Evolutionary conservation across 225 moss, liverwort and hornwort species (phyloP), one percentile per base, ranked within the genome.

Genomic region (Straminergon stramineum): DNA sequence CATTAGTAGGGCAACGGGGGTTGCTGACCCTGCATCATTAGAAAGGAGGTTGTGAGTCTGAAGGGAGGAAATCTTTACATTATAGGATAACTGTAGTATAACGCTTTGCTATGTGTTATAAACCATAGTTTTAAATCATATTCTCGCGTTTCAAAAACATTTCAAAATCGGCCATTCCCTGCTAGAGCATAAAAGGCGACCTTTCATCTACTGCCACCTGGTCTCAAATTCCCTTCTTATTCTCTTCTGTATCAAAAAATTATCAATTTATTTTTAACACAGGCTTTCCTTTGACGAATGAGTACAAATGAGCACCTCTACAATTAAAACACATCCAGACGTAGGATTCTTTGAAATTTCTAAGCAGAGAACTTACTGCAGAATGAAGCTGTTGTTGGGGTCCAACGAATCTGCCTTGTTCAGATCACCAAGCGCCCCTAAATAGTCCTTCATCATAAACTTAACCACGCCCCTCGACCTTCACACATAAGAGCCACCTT

Each of bases 301-400:
- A 28, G 18, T 80, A 41, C 67, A 84, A 53, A 67, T 53, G 67
- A 37, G 53, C n/a, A 53, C 52, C 27, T 26, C 53, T 27, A n/a
- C 27, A 53, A 12, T 34, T 19, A 84, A 11, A 66, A 51, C 27
- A 79, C 10, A n/a, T 67, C 67, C 9, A 67, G 13, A 67, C 43
- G 85, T 24, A 62, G 52, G 43, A 73, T 62, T 23, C 61, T 57
- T 75, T 18, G 37, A 32, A 48, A 60, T 75, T 61, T 75, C 65
- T 16, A 41, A 48, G 65, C 65, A 83, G 64, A 65, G 28, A 27
- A 91, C 88, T 84, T 87, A 95, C 95, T 95, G 92, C 63, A 95
- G 87, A 66, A 94, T 94, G 65, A 92, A 94, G 94, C 92, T 94
- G 67, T 95, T 94, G 91, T 95, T 88, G 39, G 95, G 95, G 79